A percentile compares a stretch with the other conserved stretches of the same genome.
These are phyloP conservation scores for Nectriaceae sp. DNA, from an alignment of 2,329 filamentous ascomycete genomes.

Conservation along the genomic window DNA sequence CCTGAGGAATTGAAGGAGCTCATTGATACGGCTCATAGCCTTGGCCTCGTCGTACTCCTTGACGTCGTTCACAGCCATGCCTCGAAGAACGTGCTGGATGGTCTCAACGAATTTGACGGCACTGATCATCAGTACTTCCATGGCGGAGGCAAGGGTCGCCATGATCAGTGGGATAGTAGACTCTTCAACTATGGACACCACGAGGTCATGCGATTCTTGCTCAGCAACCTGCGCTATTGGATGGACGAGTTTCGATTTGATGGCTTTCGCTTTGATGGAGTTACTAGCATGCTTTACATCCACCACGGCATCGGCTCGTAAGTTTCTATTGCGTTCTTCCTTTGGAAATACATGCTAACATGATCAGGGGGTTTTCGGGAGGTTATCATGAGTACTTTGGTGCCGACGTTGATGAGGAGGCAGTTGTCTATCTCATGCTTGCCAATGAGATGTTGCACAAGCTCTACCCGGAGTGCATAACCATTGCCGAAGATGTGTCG, in stretches of 20 bases:
- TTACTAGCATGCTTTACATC: slow-evolving; percentile 95
- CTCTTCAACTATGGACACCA: slow-evolving; percentile 97
- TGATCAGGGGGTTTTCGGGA: slow-evolving; percentile 81
- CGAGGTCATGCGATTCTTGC: slow-evolving; percentile 91
- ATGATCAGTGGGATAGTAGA: slow-evolving; percentile 94
- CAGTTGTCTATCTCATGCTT: slow-evolving; percentile 91
- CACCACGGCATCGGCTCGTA: slow-evolving; percentile 97
- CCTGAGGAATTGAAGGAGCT: slow-evolving; percentile 97
- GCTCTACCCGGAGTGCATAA: slow-evolving; percentile 86
- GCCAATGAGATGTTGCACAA: slow-evolving; percentile 94
- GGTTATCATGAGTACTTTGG: slow-evolving; percentile 99
- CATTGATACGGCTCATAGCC: slow-evolving; percentile 87
- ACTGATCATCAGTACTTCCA: slow-evolving; percentile 97
- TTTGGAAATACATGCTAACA: slow-evolving; percentile 7
- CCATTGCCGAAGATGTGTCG: slow-evolving; percentile 94
- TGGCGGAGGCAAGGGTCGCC: slow-evolving; percentile 76
- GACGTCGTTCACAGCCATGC: slow-evolving; percentile 98
- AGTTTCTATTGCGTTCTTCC: slow-evolving; percentile 38
- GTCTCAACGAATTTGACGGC: slow-evolving; percentile 93
- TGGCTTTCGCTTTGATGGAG: slow-evolving; percentile 96
- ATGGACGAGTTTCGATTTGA: slow-evolving; percentile 99
- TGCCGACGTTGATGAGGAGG: slow-evolving; percentile 84
- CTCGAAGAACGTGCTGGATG: slow-evolving; percentile 95
- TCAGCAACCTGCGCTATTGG: slow-evolving; percentile 97
- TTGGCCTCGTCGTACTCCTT: slow-evolving; percentile 88